phyloP scores from a whole-genome alignment of 2,329 filamentous ascomycete genomes.

The Exserohilum rostratum region DNA sequence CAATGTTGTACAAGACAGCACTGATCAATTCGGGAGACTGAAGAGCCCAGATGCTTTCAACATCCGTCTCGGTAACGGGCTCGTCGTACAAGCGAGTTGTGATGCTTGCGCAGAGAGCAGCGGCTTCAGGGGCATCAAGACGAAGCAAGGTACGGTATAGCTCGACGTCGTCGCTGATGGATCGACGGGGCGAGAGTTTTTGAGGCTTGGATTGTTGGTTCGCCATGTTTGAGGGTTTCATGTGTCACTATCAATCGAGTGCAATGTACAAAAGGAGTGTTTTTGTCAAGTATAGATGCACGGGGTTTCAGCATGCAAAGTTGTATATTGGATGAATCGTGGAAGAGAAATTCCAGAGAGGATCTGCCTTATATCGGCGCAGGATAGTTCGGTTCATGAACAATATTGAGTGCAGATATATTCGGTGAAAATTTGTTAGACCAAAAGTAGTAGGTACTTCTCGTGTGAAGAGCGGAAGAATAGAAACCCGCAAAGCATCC shows the following conservation, averaged over 20 bases:
- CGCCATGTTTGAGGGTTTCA: neutral
- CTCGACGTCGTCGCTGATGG: neutral
- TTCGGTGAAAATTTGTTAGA: no score
- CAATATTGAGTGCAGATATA: no score
- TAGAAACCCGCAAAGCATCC: no score
- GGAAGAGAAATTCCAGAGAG: neutral
- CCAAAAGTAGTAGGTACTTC: no score
- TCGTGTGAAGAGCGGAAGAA: no score
- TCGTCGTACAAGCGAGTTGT: neutral
- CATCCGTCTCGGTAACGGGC: conserved; percentile 7
- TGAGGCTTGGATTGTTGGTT: neutral
- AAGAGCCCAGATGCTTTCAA: conserved; percentile 7
- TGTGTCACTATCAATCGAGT: neutral
- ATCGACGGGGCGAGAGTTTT: neutral
- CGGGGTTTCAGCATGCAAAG: neutral
- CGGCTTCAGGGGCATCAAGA: neutral
- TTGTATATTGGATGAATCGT: neutral
- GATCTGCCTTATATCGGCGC: neutral
- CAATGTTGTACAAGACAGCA: conserved; percentile 5
- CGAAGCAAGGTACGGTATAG: neutral
- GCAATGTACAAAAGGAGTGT: neutral
- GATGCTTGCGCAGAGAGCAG: neutral
- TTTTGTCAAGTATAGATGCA: neutral
- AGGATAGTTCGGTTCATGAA: no score
- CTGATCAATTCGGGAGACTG: neutral